phyloP scores from a whole-genome alignment of 2,329 filamentous ascomycete genomes.

The Claviceps sorghi region DNA sequence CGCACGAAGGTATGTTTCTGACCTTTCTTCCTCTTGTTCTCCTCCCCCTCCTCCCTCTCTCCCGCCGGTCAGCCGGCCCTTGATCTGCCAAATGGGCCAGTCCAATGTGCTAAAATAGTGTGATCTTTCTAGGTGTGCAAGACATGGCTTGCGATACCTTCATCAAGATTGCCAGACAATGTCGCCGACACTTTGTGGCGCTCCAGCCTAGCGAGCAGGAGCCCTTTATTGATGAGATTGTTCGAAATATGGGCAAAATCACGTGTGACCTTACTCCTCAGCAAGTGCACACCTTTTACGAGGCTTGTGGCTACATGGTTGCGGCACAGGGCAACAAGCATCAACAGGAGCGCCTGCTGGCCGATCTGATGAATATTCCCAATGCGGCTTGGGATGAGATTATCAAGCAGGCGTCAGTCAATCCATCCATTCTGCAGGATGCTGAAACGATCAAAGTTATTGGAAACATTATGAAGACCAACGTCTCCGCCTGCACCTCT shows the following conservation, averaged over 20 bases:
- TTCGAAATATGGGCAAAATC: slow-evolving; percentile 88
- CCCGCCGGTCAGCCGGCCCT: not conserved
- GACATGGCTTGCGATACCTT: slow-evolving; percentile 99
- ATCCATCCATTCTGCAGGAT: slow-evolving; percentile 79
- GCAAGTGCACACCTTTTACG: slow-evolving; percentile 97
- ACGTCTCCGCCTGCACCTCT: slow-evolving; percentile 94
- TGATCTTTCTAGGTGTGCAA: slow-evolving; percentile 54
- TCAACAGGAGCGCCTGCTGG: slow-evolving; percentile 79
- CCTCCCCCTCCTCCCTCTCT: not conserved
- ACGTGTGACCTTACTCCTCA: slow-evolving; percentile 90
- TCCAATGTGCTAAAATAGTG: not conserved
- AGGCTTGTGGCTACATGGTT: slow-evolving; percentile 98
- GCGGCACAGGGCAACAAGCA: slow-evolving; percentile 91
- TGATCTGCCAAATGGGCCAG: not conserved
- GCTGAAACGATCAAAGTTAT: slow-evolving; percentile 95
- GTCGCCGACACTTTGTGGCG: slow-evolving; percentile 91
- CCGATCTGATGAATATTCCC: slow-evolving; percentile 83
- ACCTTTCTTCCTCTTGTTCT: too few relatives aligned
- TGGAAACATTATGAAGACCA: slow-evolving; percentile 99
- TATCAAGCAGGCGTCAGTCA: slow-evolving; percentile 71
- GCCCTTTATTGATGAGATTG: slow-evolving; percentile 97
- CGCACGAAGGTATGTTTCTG: slow-evolving; percentile 62
- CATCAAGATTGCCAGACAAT: slow-evolving; percentile 98
- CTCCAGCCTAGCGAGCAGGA: slow-evolving; percentile 88
- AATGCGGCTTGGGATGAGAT: slow-evolving; percentile 94